phyloP scores from a whole-genome alignment of 1,284 basidiomycete genomes.

The Wolfiporia cocos region DNA sequence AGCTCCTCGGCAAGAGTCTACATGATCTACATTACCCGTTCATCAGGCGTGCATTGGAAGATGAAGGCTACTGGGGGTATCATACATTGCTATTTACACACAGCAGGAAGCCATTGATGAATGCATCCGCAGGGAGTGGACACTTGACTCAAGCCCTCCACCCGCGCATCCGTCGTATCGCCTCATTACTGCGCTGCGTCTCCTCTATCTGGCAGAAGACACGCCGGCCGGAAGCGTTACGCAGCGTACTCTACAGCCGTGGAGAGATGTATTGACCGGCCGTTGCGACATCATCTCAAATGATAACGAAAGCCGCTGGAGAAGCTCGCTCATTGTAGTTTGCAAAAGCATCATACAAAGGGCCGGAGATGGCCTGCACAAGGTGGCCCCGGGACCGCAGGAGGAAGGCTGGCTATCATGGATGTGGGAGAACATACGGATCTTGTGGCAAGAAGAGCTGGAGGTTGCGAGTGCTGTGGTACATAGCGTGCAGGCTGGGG shows the following conservation, averaged over 20 bases:
- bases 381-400: background rate
- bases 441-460: slow-evolving; percentile 44
- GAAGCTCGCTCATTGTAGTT: slow-evolving; percentile 26
- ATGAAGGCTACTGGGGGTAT: slow-evolving; percentile 75
- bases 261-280: slow-evolving; percentile 55
- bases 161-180: slow-evolving; percentile 75
- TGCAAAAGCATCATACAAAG: slow-evolving; percentile 31
- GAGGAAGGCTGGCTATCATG: slow-evolving; percentile 25
- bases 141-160: slow-evolving; percentile 49
- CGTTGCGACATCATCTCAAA: slow-evolving; percentile 32
- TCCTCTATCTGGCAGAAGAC: slow-evolving; percentile 40
- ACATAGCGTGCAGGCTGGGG: slow-evolving; percentile 21
- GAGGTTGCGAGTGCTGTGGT: slow-evolving; percentile 45
- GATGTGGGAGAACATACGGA: slow-evolving; percentile 26
- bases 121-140: slow-evolving; percentile 59
- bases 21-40: too few species aligned
- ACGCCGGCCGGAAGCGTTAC: slow-evolving; percentile 3
- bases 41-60: slow-evolving; percentile 45
- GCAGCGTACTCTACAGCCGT: slow-evolving; percentile 33
- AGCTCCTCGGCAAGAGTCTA: slow-evolving; percentile 36
- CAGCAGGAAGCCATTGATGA: slow-evolving; percentile 4
- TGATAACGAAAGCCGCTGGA: slow-evolving; percentile 41
- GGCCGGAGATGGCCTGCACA: slow-evolving; percentile 19
- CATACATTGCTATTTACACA: slow-evolving; percentile 13
- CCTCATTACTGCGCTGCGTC: slow-evolving; percentile 62